Conservation (phyloP, 148 eudicot species). For the Vaccinium myrtillus region DNA sequence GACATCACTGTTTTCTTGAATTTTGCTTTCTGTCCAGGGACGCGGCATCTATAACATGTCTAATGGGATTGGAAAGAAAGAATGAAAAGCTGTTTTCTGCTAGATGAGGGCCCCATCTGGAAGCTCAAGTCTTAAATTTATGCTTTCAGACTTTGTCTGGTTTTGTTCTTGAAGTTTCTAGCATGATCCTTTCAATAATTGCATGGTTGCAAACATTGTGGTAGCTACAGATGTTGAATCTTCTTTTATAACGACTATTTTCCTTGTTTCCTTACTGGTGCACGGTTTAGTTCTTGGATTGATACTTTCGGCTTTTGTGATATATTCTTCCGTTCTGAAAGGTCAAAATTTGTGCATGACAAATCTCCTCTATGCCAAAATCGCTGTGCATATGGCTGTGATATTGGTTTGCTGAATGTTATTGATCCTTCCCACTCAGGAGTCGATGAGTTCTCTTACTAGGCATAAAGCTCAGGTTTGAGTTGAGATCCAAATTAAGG, state of each 20-base stretch:
- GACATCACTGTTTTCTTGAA: background rate
- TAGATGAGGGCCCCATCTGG: background rate
- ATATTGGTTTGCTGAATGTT: no score
- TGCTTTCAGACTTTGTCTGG: background rate
- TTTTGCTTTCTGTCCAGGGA: constrained; percentile 39
- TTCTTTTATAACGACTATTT: background rate
- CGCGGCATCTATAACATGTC: constrained; percentile 89
- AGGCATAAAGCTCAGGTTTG: background rate
- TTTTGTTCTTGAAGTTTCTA: constrained; percentile 3
- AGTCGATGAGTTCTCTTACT: background rate
- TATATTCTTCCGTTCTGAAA: background rate
- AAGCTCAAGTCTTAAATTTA: constrained; percentile 11
- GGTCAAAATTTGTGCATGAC: background rate
- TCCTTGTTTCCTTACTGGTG: constrained; percentile 2
- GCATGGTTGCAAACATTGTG: constrained; percentile 18
- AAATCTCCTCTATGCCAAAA: background rate
- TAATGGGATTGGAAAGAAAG: constrained; percentile 89
- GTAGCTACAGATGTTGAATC: constrained; percentile 13
- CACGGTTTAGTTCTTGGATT: background rate
- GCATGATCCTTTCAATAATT: background rate
- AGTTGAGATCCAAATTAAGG: background rate
- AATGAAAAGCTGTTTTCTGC: constrained; percentile 40
- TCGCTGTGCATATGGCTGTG: background rate
- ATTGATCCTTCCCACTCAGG: background rate
- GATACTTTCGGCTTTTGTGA: no score